A percentile compares a stretch with the other conserved stretches of the same genome.
These are phyloP conservation scores for Uronychia binucleata DNA, from an alignment of 73 alveolate genomes.

Conservation along the genomic window DNA sequence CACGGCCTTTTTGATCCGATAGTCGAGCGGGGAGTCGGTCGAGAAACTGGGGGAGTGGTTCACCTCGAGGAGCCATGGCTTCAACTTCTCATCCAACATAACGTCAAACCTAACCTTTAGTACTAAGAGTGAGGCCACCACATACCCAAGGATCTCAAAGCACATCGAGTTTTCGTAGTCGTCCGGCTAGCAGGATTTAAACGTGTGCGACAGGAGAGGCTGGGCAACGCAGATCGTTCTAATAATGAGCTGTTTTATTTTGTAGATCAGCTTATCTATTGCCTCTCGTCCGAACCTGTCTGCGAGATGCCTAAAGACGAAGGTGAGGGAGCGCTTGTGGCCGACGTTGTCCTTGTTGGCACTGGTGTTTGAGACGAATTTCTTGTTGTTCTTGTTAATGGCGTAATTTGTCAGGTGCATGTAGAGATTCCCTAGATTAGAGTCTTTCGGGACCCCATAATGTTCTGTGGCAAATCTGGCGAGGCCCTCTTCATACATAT, in stretches of 20 bases:
- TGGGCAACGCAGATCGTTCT: neutral
- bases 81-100: neutral
- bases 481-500: conserved; percentile 60
- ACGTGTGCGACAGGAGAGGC: neutral
- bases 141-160: neutral
- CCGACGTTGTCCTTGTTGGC: conserved; percentile 2
- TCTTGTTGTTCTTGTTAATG: conserved; percentile 30
- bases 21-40: conserved; percentile 29
- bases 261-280: neutral
- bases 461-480: conserved; percentile 70
- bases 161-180: neutral
- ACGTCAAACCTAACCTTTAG: conserved; percentile 16
- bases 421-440: conserved; percentile 14
- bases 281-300: neutral
- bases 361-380: neutral
- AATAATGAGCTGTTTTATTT: neutral
- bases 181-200: neutral
- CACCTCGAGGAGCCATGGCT: conserved; percentile 23
- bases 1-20: neutral
- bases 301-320: neutral
- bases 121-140: conserved; percentile 9
- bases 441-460: conserved; percentile 19
- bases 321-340: conserved; percentile 8
- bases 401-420: conserved; percentile 51
- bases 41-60: conserved; percentile 33